phyloP scores from a whole-genome alignment of 495 filamentous ascomycete species.

The Xylaria cubensis region DNA sequence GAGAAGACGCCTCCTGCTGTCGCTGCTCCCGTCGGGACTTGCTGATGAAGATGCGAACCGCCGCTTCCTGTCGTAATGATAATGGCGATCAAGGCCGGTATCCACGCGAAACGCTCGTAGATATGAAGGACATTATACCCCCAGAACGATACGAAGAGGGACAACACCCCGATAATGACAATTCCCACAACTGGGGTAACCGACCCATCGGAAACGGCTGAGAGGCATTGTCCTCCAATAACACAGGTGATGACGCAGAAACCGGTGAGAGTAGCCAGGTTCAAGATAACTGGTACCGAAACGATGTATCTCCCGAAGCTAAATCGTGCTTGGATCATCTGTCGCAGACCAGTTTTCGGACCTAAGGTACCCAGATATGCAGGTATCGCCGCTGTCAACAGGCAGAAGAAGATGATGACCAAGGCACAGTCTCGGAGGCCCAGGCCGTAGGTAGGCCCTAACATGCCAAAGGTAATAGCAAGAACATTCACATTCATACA shows the following conservation, averaged over 20 bases:
- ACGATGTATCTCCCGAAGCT: constrained; percentile 58
- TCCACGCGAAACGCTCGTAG: constrained; percentile 69
- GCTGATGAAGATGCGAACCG: constrained; percentile 42
- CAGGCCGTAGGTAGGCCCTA: constrained; percentile 58
- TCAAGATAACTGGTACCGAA: constrained; percentile 55
- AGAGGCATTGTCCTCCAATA: constrained; percentile 56
- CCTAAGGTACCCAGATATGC: constrained; percentile 60
- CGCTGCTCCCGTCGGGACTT: constrained; percentile 40
- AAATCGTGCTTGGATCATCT: constrained; percentile 63
- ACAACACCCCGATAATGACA: constrained; percentile 58
- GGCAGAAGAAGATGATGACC: constrained; percentile 62
- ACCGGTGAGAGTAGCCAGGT: constrained; percentile 55
- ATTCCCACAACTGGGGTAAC: constrained; percentile 56
- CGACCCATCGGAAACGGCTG: constrained; percentile 57
- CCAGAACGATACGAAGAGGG: constrained; percentile 64
- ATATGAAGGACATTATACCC: constrained; percentile 63
- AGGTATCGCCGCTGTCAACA: constrained; percentile 55
- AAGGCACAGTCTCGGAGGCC: constrained; percentile 54
- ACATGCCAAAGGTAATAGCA: constrained; percentile 61
- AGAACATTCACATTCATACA: constrained; percentile 24
- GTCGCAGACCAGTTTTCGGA: constrained; percentile 59
- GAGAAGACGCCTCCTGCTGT: constrained; percentile 41
- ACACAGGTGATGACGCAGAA: constrained; percentile 58
- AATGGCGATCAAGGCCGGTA: constrained; percentile 59
- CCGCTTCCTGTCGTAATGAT: constrained; percentile 52